A percentile compares a stretch with the other conserved stretches of the same genome.
phyloP scores from a whole-genome alignment of 768 basidiomycete species.

The Leucocoprinus leucothites region DNA sequence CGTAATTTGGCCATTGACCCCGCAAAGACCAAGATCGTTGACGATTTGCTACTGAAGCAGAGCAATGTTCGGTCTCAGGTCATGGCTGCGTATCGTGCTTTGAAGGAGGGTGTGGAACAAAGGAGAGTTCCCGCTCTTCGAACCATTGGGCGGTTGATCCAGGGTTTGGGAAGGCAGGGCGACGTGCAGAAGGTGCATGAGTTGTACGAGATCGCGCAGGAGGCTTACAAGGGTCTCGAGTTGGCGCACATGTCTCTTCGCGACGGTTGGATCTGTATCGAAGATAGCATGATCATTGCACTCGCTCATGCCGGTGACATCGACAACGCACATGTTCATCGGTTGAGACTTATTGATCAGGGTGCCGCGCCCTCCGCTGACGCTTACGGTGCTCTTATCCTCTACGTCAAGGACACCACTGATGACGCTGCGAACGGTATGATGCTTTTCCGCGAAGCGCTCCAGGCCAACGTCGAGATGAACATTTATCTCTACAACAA shows the following conservation, averaged over 20 bases:
- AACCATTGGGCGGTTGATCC: conserved; percentile 61
- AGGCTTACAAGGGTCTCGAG: conserved; percentile 45
- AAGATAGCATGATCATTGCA: conserved; percentile 88
- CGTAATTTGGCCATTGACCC: neutral
- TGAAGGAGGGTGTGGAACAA: conserved; percentile 40
- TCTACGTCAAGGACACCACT: conserved; percentile 87
- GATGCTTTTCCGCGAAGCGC: conserved; percentile 78
- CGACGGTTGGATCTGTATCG: conserved; percentile 72
- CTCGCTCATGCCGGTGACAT: conserved; percentile 79
- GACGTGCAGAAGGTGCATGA: conserved; percentile 59
- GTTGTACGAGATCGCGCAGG: conserved; percentile 69
- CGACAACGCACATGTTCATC: conserved; percentile 78
- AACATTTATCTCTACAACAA: conserved; percentile 95
- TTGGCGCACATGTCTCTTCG: conserved; percentile 15
- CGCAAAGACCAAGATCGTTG: conserved; percentile 10
- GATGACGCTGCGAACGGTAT: conserved; percentile 91
- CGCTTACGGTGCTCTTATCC: conserved; percentile 89
- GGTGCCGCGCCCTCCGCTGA: conserved; percentile 82
- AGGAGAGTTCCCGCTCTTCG: conserved; percentile 49
- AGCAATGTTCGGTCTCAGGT: neutral
- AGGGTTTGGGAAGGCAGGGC: conserved; percentile 60
- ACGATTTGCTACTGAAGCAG: conserved; percentile 10
- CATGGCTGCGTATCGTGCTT: conserved; percentile 42
- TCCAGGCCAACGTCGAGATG: conserved; percentile 62
- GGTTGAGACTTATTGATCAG: conserved; percentile 70